These are phyloP conservation scores for Acer negundo DNA, from an alignment of 345 rosid genomes.

Conservation along the genomic window DNA sequence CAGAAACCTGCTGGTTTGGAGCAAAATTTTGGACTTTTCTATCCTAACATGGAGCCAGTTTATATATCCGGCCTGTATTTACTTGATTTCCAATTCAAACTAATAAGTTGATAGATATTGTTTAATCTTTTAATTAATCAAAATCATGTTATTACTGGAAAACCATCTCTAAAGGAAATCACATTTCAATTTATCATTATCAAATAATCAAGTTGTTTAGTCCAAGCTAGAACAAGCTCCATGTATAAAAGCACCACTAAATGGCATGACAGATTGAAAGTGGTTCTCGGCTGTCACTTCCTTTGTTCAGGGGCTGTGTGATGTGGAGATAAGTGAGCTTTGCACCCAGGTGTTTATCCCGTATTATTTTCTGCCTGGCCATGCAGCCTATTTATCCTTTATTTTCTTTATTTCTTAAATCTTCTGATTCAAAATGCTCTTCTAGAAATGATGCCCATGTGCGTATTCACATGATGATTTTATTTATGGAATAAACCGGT, in stretches of 20 bases:
- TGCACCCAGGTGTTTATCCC: slow-evolving; percentile 33
- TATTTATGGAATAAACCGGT: too few species aligned
- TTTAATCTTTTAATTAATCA: too few species aligned
- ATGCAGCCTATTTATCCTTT: too few species aligned
- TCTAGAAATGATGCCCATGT: too few species aligned
- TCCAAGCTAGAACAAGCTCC: not conserved
- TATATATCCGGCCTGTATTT: slow-evolving; percentile 11
- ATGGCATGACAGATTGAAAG: slow-evolving; percentile 38
- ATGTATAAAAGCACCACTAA: not conserved
- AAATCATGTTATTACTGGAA: too few species aligned
- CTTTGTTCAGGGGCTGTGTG: slow-evolving; percentile 59
- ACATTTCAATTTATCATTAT: not conserved
- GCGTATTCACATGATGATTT: too few species aligned
- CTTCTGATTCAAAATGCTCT: too few species aligned
- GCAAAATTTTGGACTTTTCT: slow-evolving; percentile 21
- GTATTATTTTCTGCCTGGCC: too few species aligned
- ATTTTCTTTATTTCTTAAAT: too few species aligned
- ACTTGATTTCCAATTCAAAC: not conserved
- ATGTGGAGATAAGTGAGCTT: slow-evolving; percentile 77
- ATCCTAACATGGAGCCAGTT: slow-evolving; percentile 19
- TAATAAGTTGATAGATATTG: not conserved
- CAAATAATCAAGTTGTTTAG: not conserved
- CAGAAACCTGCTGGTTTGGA: slow-evolving; percentile 16
- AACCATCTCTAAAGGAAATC: too few species aligned
- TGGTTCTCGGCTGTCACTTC: not conserved